Evolutionary conservation across 2,329 filamentous ascomycete species (phyloP), one percentile per base, ranked within the genome.

Genomic region (Hypoxylon sp.): DNA sequence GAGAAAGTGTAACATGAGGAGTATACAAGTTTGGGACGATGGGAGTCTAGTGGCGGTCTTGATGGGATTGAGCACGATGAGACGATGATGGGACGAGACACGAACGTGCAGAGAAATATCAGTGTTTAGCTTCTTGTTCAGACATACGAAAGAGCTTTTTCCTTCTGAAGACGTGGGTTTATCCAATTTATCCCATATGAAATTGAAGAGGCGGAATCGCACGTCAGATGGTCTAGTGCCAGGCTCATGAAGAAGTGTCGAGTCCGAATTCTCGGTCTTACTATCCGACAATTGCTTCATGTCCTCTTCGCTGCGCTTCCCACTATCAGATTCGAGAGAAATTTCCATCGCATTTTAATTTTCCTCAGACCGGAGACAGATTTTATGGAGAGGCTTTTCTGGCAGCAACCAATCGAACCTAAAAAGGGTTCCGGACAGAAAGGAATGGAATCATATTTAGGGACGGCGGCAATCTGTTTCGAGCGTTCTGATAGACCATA

Each of bases 41-140:
- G 63, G 17, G 55, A 51, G 55, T 63, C 43, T 56, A 41, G 32
- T 28, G 48, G 52, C 34, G 58, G 60, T 56, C n/a, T 52, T 48
- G 49, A 58, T 38, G 62, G 51, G 23, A 63, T 36, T 58, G 48
- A 55, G 59, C 46, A 61, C 58, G 60, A 71, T 28, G 67, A 56
- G 60, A 69, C 48, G 69, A 71, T 36, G 68, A 71, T 51, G 64
- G 63, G 63, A 71, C 55, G 69, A 71, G 67, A 65, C 32, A 71
- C 49, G 69, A 65, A 63, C 50, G 59, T 61, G 56, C 59, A 53
- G 41, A 56, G 23, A 55, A 41, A 55, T 57, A 14, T 30, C 6
- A 63, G 57, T 57, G 50, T 32, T 62, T 48, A 43, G 38, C 49
- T 59, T 62, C 51, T 67, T 58, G 53, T 55, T 34, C 50, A 56